Evolutionary conservation across 148 eudicot species (phyloP).

Genomic region (Talinum fruticosum): DNA sequence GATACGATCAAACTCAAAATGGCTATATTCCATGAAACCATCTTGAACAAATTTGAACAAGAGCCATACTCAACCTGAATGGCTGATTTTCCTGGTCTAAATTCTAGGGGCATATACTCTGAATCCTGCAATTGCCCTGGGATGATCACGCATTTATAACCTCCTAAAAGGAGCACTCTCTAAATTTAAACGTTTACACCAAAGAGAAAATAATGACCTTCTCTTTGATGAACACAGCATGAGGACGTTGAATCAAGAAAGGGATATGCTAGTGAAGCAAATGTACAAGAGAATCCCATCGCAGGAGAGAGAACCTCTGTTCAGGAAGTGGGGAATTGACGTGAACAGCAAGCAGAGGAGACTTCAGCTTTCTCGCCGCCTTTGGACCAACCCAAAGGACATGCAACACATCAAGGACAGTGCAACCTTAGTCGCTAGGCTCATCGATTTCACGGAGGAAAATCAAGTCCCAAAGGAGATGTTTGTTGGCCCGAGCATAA

Average conservation of each 20-base stretch:
- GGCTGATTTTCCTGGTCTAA: too few species aligned
- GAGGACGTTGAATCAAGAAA: slow-evolving; percentile 63
- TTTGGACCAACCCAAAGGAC: slow-evolving; percentile 68
- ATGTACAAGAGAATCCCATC: slow-evolving; percentile 54
- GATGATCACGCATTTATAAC: too few species aligned
- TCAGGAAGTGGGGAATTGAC: slow-evolving; percentile 68
- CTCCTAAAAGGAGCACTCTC: too few species aligned
- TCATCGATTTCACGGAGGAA: slow-evolving; percentile 59
- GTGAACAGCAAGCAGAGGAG: slow-evolving; percentile 72
- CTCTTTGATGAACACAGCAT: slow-evolving; percentile 38
- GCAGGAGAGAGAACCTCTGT: slow-evolving; percentile 60
- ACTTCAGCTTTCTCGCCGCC: slow-evolving; percentile 42
- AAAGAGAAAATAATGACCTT: neutral
- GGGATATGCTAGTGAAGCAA: slow-evolving; percentile 63
- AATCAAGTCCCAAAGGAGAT: slow-evolving; percentile 70
- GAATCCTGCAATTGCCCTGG: too few species aligned
- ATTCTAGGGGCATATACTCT: too few species aligned
- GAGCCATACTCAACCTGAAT: too few species aligned
- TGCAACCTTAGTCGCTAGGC: slow-evolving; percentile 68
- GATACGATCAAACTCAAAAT: too few species aligned
- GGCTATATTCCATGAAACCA: too few species aligned
- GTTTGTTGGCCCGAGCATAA: slow-evolving; percentile 69
- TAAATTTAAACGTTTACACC: neutral
- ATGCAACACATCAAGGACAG: slow-evolving; percentile 71
- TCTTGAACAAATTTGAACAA: too few species aligned